phyloP scores from a whole-genome alignment of 176 grass and related monocot species.

The Pontederia paniculata region DNA sequence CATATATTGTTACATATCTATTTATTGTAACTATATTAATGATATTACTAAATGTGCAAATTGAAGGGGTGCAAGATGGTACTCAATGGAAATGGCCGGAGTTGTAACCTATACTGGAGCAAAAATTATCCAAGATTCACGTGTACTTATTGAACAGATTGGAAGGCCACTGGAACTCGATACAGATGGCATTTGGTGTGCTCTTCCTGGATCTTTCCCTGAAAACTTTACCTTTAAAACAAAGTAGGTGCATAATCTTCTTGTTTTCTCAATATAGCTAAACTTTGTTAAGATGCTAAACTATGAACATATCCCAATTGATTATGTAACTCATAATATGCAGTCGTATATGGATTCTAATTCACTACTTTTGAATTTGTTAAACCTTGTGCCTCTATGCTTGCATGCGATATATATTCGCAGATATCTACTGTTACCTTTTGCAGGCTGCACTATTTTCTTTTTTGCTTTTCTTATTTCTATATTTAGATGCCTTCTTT shows the following conservation, averaged over 20 bases:
- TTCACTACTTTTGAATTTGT: no score
- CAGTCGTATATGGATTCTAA: no score
- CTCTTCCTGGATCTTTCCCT: conserved; percentile 89
- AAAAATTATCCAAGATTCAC: conserved; percentile 94
- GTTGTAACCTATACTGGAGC: conserved; percentile 98
- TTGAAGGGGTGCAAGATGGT: conserved; percentile 95
- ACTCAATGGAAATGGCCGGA: conserved; percentile 99
- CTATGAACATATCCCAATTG: no score
- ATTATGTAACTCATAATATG: no score
- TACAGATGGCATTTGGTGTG: conserved; percentile 99
- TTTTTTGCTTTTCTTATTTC: no score
- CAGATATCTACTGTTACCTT: no score
- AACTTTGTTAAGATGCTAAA: no score
- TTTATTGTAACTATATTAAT: conserved; percentile 16
- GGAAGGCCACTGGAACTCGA: conserved; percentile 91
- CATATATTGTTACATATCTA: background rate
- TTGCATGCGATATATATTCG: no score
- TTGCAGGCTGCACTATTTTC: no score
- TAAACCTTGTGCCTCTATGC: no score
- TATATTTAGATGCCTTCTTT: no score
- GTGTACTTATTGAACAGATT: conserved; percentile 91
- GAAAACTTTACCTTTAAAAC: conserved; percentile 93
- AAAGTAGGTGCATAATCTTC: conserved; percentile 36
- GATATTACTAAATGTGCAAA: conserved; percentile 22
- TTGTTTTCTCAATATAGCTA: background rate